Conservation (phyloP, 75 land plant genomes). For the Gnetum montanum region DNA sequence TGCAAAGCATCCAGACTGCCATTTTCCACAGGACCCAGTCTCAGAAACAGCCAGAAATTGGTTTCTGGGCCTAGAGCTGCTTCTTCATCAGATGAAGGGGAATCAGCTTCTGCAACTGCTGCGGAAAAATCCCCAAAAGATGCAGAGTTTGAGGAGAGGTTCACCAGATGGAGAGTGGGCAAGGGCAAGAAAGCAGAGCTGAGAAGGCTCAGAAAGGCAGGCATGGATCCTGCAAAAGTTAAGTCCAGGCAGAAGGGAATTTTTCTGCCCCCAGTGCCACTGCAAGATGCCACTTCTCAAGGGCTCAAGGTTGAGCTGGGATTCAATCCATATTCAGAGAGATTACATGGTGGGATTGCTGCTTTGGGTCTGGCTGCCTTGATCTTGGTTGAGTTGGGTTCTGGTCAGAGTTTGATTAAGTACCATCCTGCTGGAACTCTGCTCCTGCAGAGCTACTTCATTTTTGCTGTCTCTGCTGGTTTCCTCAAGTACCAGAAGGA, state of each 20-base stretch:
- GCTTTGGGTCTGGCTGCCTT: slow-evolving; percentile 66
- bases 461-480: slow-evolving; percentile 53
- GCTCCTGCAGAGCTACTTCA: slow-evolving; percentile 52
- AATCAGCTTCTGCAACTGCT: not conserved
- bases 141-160: slow-evolving; percentile 55
- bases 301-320: slow-evolving; percentile 74
- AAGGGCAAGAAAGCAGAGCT: slow-evolving; percentile 78
- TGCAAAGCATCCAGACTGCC: too few relatives aligned
- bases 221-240: slow-evolving; percentile 5
- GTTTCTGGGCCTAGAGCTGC: too few relatives aligned
- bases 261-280: slow-evolving; percentile 67
- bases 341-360: slow-evolving; percentile 66
- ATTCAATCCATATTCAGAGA: slow-evolving; percentile 69
- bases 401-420: slow-evolving; percentile 52
- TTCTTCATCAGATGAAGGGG: slow-evolving; percentile 2
- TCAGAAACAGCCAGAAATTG: too few relatives aligned
- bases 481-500: slow-evolving; percentile 80
- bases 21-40: too few relatives aligned
- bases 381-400: slow-evolving; percentile 67
- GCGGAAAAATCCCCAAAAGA: not conserved
- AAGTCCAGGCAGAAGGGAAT: slow-evolving; percentile 12
- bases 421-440: slow-evolving; percentile 58
- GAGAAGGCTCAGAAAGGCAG: slow-evolving; percentile 36
- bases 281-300: slow-evolving; percentile 46
- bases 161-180: slow-evolving; percentile 45